Evolutionary conservation across 192 early-diverging fungal genomes (phyloP).

Genomic region (Gonapodya prolifera): DNA sequence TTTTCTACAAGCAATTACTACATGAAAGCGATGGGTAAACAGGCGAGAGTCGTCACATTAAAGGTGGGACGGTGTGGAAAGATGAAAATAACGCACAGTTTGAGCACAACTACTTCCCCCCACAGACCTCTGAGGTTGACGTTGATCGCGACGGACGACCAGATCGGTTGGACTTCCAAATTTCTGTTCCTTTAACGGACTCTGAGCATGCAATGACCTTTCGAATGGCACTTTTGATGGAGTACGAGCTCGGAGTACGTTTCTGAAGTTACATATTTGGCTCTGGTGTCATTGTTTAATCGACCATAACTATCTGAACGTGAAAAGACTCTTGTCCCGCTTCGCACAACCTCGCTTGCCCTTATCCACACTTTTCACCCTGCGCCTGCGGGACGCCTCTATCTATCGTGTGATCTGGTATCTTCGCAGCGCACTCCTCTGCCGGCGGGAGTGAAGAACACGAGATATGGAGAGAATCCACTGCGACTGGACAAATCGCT

Average conservation of each 20-base stretch:
- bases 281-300: not conserved
- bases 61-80: no score
- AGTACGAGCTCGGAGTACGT: not conserved
- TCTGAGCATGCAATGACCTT: not conserved
- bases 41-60: not conserved
- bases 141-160: not conserved
- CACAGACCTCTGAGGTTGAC: not conserved
- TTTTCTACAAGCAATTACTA: not conserved
- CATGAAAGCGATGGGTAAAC: not conserved
- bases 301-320: not conserved
- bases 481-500: no score
- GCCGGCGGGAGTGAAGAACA: not conserved
- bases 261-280: no score
- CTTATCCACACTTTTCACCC: not conserved
- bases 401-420: not conserved
- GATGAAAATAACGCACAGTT: no score
- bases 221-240: not conserved
- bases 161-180: not conserved
- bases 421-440: not conserved
- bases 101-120: no score
- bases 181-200: not conserved
- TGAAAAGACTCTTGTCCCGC: not conserved
- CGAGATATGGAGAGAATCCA: not conserved
- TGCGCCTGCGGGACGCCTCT: not conserved
- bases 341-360: not conserved